These are phyloP conservation scores for Yarrowia sp. DNA, from an alignment of 805 yeast species.

Conservation along the genomic window DNA sequence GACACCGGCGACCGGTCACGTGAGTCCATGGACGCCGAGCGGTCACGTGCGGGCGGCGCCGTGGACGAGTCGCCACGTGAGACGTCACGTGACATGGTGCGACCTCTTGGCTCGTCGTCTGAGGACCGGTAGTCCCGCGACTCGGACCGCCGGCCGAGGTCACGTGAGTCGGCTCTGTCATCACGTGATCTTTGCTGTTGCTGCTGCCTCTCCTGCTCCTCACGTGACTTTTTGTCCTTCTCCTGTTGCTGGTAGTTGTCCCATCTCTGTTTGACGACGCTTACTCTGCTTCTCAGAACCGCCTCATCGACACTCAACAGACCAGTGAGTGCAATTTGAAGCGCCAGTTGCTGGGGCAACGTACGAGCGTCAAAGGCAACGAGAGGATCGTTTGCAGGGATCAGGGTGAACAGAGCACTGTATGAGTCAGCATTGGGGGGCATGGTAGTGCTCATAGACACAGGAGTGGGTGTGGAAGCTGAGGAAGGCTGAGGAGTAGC, in stretches of 20 bases:
- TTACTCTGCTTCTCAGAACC: conserved; percentile 68
- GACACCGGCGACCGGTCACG: not conserved
- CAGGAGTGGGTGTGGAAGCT: conserved; percentile 16
- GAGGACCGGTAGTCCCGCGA: not conserved
- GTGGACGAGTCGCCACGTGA: not conserved
- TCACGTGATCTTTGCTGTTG: conserved; percentile 25
- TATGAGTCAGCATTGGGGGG: conserved; percentile 52
- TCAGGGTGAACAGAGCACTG: conserved; percentile 70
- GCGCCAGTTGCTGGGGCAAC: conserved; percentile 68
- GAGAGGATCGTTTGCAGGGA: conserved; percentile 65
- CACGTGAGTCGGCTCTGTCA: conserved; percentile 23
- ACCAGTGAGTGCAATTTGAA: conserved; percentile 70
- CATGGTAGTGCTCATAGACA: conserved; percentile 40
- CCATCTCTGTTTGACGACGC: conserved; percentile 73
- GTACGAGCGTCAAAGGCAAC: conserved; percentile 72
- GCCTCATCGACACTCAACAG: conserved; percentile 61
- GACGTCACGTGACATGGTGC: not conserved
- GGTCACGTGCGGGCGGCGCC: not conserved
- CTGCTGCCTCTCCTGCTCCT: not conserved
- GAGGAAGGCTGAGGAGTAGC: not conserved
- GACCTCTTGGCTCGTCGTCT: not conserved
- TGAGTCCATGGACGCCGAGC: not conserved
- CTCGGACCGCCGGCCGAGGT: no score
- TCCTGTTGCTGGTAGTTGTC: conserved; percentile 54
- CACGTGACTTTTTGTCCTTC: conserved; percentile 3